A percentile compares a stretch with the other conserved stretches of the same genome.
Conservation (phyloP, 2,329 filamentous ascomycete genomes). For the Penicillium freii region DNA sequence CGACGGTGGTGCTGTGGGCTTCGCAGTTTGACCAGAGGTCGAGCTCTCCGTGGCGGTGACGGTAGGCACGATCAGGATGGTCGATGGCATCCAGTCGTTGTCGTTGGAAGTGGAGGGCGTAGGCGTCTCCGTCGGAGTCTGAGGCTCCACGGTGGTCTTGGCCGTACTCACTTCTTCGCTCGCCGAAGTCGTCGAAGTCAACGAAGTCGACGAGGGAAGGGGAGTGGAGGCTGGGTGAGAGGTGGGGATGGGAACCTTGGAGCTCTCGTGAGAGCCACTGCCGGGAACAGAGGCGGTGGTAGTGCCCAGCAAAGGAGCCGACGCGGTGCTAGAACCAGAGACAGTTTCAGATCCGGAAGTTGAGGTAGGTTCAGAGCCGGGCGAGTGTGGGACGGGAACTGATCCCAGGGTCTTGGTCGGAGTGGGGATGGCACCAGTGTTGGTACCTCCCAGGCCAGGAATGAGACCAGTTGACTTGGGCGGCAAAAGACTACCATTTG, state of each 20-base stretch:
- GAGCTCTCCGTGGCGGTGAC: slow-evolving; percentile 9
- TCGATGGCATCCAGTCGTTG: slow-evolving; percentile 24
- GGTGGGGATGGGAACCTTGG: slow-evolving; percentile 8
- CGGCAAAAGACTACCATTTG: slow-evolving; percentile 6
- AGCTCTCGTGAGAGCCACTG: slow-evolving; percentile 8
- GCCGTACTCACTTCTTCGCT: slow-evolving; percentile 25
- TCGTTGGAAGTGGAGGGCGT: slow-evolving; percentile 23
- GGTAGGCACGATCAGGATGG: slow-evolving; percentile 21
- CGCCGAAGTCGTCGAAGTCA: slow-evolving; percentile 24
- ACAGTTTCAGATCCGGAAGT: slow-evolving; percentile 3
- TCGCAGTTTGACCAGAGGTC: slow-evolving; percentile 38
- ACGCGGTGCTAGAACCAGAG: slow-evolving; percentile 7
- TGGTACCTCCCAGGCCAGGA: slow-evolving; percentile 13
- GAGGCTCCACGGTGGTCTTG: slow-evolving; percentile 29
- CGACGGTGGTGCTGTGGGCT: slow-evolving; percentile 58
- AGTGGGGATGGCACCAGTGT: slow-evolving; percentile 6
- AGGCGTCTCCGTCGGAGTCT: slow-evolving; percentile 25
- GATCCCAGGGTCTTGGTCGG: slow-evolving; percentile 16
- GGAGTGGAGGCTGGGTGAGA: slow-evolving; percentile 27
- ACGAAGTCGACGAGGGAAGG: slow-evolving; percentile 44
- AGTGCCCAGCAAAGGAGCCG: neutral
- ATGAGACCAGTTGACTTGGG: slow-evolving; percentile 14
- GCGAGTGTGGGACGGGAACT: slow-evolving; percentile 19
- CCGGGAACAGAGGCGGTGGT: slow-evolving; percentile 13
- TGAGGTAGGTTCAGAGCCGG: slow-evolving; percentile 7